Evolutionary conservation across 805 yeast genomes (phyloP).

Genomic region (Ogataea minuta): DNA sequence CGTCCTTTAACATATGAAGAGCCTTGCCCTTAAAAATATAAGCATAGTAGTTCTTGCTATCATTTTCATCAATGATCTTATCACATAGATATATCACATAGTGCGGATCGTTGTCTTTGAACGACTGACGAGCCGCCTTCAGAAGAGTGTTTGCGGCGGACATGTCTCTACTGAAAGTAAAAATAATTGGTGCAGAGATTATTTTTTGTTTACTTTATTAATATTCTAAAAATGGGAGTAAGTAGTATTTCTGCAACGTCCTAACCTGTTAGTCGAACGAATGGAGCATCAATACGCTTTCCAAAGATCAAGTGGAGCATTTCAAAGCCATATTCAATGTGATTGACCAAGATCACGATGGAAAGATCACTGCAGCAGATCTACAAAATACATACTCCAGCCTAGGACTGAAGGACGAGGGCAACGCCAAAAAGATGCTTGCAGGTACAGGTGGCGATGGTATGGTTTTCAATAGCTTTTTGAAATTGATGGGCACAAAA

Average conservation of each 20-base stretch:
- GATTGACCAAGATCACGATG: conserved; percentile 81
- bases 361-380: conserved; percentile 54
- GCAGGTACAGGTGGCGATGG: conserved; percentile 25
- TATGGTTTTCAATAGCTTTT: conserved; percentile 62
- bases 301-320: conserved; percentile 61
- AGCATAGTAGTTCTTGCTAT: conserved; percentile 61
- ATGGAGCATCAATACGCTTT: conserved; percentile 37
- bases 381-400: conserved; percentile 51
- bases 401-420: conserved; percentile 43
- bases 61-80: conserved; percentile 52
- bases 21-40: conserved; percentile 72
- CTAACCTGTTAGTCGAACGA: not conserved
- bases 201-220: conserved; percentile 1
- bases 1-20: conserved; percentile 43
- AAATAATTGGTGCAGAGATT: conserved; percentile 1
- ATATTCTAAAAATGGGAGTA: conserved; percentile 1
- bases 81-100: conserved; percentile 56
- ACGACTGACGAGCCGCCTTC: conserved; percentile 50
- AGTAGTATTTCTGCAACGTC: not conserved
- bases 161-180: conserved; percentile 3
- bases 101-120: conserved; percentile 58
- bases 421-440: conserved; percentile 53
- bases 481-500: conserved; percentile 58
- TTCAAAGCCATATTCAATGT: conserved; percentile 73
- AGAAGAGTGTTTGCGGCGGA: conserved; percentile 30